These are phyloP conservation scores for Colletotrichum musae DNA, from an alignment of 2,329 filamentous ascomycete species.

Conservation along the genomic window DNA sequence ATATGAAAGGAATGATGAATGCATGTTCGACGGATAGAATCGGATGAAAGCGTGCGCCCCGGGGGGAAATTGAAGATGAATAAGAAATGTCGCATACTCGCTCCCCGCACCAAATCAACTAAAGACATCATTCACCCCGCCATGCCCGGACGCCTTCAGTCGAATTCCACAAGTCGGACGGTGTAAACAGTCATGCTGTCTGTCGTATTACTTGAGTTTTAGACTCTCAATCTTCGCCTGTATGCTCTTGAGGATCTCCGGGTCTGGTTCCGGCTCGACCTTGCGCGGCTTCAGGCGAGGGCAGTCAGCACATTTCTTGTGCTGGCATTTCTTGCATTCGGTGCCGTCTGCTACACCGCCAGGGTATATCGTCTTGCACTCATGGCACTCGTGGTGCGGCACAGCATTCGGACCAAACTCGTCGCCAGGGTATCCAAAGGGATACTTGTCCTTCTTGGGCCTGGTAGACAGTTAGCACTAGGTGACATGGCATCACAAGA, in stretches of 20 bases:
- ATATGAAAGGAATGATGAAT: constrained; percentile 34
- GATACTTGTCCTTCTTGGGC: constrained; percentile 78
- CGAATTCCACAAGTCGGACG: constrained; percentile 27
- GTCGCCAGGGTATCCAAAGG: constrained; percentile 79
- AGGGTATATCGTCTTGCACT: constrained; percentile 73
- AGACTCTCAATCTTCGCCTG: constrained; percentile 68
- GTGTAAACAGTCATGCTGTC: constrained; percentile 9
- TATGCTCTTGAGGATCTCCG: constrained; percentile 70
- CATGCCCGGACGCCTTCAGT: constrained; percentile 31
- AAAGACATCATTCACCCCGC: constrained; percentile 25
- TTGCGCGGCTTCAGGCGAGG: constrained; percentile 71
- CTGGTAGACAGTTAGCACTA: constrained; percentile 52
- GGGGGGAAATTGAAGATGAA: constrained; percentile 19
- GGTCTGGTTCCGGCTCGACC: constrained; percentile 73
- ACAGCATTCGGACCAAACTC: constrained; percentile 66
- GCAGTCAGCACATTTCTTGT: constrained; percentile 73
- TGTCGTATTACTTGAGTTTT: constrained; percentile 47
- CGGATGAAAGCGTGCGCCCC: constrained; percentile 31
- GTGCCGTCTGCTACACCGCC: constrained; percentile 64
- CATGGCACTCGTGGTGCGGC: constrained; percentile 72
- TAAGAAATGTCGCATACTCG: constrained; percentile 33
- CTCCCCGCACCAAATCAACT: constrained; percentile 26
- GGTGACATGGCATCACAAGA: background rate
- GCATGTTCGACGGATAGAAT: constrained; percentile 31
- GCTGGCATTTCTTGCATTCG: constrained; percentile 72